phyloP scores from a whole-genome alignment of 768 basidiomycete species.

The Asterophora lycoperdoides region DNA sequence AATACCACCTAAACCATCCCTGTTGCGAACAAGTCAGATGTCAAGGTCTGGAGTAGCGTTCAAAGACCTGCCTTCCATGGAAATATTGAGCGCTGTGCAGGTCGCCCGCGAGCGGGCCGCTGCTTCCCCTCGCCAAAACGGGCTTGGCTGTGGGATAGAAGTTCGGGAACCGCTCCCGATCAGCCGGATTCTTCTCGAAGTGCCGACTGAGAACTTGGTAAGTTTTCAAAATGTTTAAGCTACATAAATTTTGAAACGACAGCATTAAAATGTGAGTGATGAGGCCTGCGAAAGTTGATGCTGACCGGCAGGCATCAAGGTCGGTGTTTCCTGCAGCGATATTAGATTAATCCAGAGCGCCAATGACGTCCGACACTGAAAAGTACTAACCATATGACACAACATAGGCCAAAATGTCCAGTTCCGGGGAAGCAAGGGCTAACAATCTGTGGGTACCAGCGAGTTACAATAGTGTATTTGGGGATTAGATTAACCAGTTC shows the following conservation, averaged over 20 bases:
- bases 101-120: conserved; percentile 66
- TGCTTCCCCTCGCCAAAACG: conserved; percentile 59
- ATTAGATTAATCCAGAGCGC: not conserved
- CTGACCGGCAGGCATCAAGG: conserved; percentile 56
- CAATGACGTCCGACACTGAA: not conserved
- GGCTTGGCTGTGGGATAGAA: conserved; percentile 49
- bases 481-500: conserved; percentile 17
- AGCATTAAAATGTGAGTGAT: no score
- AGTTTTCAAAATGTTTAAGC: conserved; percentile 69
- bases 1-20: conserved; percentile 69
- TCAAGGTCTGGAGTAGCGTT: not conserved
- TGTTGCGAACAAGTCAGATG: conserved; percentile 22
- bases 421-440: conserved; percentile 78
- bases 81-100: conserved; percentile 80
- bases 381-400: conserved; percentile 63
- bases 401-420: conserved; percentile 73
- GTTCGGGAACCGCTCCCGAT: conserved; percentile 57
- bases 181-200: conserved; percentile 49
- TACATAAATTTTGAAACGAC: no score
- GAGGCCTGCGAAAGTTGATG: conserved; percentile 14
- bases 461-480: not conserved
- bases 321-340: conserved; percentile 63
- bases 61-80: conserved; percentile 58
- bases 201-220: conserved; percentile 66
- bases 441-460: conserved; percentile 45